Base-by-base conservation (phyloP, 2,329 filamentous ascomycete species). In the Septoria linicola region DNA sequence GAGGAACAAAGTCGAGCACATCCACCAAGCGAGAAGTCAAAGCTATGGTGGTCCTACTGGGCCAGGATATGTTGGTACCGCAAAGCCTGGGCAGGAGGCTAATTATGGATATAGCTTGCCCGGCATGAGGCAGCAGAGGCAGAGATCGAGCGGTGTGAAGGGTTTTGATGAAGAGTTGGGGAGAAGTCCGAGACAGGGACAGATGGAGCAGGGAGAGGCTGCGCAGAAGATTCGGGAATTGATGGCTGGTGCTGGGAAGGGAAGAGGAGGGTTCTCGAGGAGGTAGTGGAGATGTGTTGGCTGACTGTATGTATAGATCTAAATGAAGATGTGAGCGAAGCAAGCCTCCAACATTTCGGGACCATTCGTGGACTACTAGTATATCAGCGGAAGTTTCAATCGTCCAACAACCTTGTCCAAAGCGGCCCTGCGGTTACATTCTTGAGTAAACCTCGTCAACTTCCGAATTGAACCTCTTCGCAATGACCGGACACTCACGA, bases 101-200 rank as follows among this genome's bases (percentile, higher is more conserved):
- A 66, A 64, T 48, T 66, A 58, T 42, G 65, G 65, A 2, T 51
- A 36, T 25, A 50, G 44, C 8, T 37, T 67, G 51, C 61, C 65
- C 3, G 60, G 65, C 30, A 51, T 51, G 43, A 42, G 40, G 27
- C 47, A 21, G 17, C 25, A 30, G 23, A 40, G 40, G 21, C 35
- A 34, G 21, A 10, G 14, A 14, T 54, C 59, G 19, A n/a, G 23
- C 23, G 41, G 58, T 2, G 49, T 59, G 19, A 44, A 43, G 25
- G 49, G 59, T 43, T 60, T 64, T 66, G 53, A 64, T 66, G 55
- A 48, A 19, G 41, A 62, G 55, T 32, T 60, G 31, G 49, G 46
- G 4, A 44, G 45, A 21, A 34, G 17, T 20, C 31, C 49, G 16
- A n/a, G 31, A 21, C 27, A 53, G 19, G 51, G 48, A 10, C 48